Evolutionary conservation across 306 rosid species (phyloP).

Genomic region (Vigna radiata): DNA sequence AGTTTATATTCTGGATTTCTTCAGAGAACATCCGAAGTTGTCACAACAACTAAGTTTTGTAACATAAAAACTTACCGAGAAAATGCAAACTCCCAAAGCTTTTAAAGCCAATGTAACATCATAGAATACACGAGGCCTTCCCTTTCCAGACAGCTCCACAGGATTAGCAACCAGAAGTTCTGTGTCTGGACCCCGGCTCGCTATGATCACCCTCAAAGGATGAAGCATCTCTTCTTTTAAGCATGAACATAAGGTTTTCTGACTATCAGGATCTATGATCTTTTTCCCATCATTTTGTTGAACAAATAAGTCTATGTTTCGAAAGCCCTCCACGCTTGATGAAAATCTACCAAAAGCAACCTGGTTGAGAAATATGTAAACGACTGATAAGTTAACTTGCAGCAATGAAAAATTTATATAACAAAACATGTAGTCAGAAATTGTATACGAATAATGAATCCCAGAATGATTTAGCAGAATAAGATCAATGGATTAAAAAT

Average conservation of each 20-base stretch:
- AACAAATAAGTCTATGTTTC: constrained; percentile 71
- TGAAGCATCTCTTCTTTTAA: constrained; percentile 78
- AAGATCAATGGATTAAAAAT: constrained; percentile 21
- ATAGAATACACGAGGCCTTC: constrained; percentile 89
- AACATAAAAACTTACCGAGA: constrained; percentile 59
- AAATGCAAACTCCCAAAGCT: constrained; percentile 66
- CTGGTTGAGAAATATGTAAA: constrained; percentile 50
- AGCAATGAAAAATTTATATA: neutral
- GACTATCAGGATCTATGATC: constrained; percentile 73
- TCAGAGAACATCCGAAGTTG: constrained; percentile 25
- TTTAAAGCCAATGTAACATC: constrained; percentile 81
- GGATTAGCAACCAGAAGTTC: constrained; percentile 92
- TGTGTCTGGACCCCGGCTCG: constrained; percentile 79
- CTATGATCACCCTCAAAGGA: constrained; percentile 73
- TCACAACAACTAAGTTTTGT: neutral
- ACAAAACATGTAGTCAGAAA: constrained; percentile 7
- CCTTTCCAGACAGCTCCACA: constrained; percentile 77
- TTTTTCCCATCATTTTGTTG: constrained; percentile 73
- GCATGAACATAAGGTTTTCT: constrained; percentile 64
- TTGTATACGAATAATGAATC: constrained; percentile 17
- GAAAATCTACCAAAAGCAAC: constrained; percentile 76
- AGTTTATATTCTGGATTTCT: constrained; percentile 9
- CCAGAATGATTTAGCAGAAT: constrained; percentile 27
- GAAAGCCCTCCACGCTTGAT: constrained; percentile 61
- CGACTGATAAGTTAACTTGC: neutral